These are phyloP conservation scores for Pseudogymnoascus sp. DNA, from an alignment of 2,329 filamentous ascomycete genomes.

Conservation along the genomic window DNA sequence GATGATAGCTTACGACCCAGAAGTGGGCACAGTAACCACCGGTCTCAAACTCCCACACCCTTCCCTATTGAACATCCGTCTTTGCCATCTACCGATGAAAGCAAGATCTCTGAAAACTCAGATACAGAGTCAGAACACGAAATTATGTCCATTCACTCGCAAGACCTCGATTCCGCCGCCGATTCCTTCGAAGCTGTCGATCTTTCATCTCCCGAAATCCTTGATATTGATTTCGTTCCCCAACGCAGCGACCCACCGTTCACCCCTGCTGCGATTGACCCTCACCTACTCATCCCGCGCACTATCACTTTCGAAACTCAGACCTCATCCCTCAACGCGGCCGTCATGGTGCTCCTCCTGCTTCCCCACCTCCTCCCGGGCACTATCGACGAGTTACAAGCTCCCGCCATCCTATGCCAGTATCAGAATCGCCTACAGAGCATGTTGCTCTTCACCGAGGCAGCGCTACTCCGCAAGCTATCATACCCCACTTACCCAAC, in stretches of 20 bases:
- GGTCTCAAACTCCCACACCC: background rate
- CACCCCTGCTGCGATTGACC: constrained; percentile 49
- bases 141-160: constrained; percentile 16
- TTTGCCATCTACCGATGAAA: constrained; percentile 13
- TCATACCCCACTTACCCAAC: constrained; percentile 48
- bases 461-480: constrained; percentile 55
- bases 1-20: background rate
- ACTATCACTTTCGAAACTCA: constrained; percentile 51
- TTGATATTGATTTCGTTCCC: constrained; percentile 54
- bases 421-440: constrained; percentile 55
- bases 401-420: constrained; percentile 50
- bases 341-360: constrained; percentile 55
- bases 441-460: constrained; percentile 55
- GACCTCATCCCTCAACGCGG: constrained; percentile 52
- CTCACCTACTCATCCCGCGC: constrained; percentile 47
- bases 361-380: constrained; percentile 49
- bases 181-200: background rate
- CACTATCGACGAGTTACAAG: constrained; percentile 51
- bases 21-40: background rate
- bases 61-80: constrained; percentile 23
- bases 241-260: constrained; percentile 53
- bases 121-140: constrained; percentile 14
- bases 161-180: background rate
- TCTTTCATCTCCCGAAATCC: constrained; percentile 32
- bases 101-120: constrained; percentile 3